Evolutionary conservation across 1,139 yeast genomes (phyloP).

Genomic region (Lodderomyces beijingensis): DNA sequence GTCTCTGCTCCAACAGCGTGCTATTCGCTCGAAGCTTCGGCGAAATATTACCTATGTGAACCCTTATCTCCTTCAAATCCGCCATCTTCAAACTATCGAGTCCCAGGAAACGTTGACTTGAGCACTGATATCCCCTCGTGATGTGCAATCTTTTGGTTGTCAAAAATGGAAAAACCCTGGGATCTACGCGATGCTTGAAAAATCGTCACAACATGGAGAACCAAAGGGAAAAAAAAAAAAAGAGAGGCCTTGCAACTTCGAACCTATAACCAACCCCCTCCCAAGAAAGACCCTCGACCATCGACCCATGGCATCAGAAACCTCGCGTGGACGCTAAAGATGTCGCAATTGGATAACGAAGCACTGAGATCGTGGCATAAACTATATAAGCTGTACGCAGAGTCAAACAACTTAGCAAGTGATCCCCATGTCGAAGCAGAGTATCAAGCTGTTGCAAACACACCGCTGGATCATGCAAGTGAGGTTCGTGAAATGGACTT

Average conservation of each 20-base stretch:
- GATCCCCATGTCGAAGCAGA: constrained; percentile 4
- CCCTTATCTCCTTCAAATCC: constrained; percentile 32
- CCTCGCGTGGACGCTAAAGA: too few relatives aligned
- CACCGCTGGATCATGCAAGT: background rate
- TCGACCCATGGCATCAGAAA: too few relatives aligned
- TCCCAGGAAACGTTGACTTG: too few relatives aligned
- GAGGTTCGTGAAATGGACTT: constrained; percentile 1
- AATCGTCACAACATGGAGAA: too few relatives aligned
- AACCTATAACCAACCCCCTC: too few relatives aligned
- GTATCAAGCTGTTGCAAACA: background rate
- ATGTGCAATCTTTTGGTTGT: too few relatives aligned
- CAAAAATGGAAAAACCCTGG: too few relatives aligned
- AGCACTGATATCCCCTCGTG: too few relatives aligned
- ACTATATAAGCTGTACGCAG: constrained; percentile 8
- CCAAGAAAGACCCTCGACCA: too few relatives aligned
- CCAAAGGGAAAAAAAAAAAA: constrained; percentile 1
- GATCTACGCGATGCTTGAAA: too few relatives aligned
- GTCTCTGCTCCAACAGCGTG: constrained; percentile 40
- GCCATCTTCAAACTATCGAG: too few relatives aligned
- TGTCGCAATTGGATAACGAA: constrained; percentile 2
- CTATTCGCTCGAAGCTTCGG: constrained; percentile 42
- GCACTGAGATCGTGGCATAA: constrained; percentile 9
- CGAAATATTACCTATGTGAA: constrained; percentile 72
- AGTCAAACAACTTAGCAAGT: constrained; percentile 2
- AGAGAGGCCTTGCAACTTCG: too few relatives aligned